A percentile compares a stretch with the other conserved stretches of the same genome.
phyloP scores from a whole-genome alignment of 148 eudicot genomes.

The Fallopia convolvulus region DNA sequence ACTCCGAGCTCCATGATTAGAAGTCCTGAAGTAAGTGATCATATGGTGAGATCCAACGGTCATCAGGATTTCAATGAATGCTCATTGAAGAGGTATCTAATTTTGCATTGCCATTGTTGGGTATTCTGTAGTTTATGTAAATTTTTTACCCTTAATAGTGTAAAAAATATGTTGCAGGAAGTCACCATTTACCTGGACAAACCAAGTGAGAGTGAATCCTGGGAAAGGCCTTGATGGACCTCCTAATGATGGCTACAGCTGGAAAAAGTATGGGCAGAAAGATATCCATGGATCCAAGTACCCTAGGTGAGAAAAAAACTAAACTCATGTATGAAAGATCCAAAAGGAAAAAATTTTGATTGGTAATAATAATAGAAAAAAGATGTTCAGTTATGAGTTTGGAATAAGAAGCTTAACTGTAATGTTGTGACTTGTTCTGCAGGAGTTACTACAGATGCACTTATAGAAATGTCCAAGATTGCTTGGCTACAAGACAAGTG shows the following conservation, averaged over 20 bases:
- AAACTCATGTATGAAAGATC: too few species aligned
- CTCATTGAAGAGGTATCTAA: slow-evolving; percentile 63
- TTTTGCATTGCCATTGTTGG: not conserved
- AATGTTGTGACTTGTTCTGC: slow-evolving; percentile 8
- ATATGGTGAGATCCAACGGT: slow-evolving; percentile 14
- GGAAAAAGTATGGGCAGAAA: slow-evolving; percentile 12
- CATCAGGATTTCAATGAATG: slow-evolving; percentile 25
- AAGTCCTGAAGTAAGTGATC: not conserved
- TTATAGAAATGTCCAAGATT: slow-evolving; percentile 29
- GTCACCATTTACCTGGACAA: slow-evolving; percentile 55
- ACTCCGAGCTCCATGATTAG: slow-evolving; percentile 51
- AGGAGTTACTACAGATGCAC: slow-evolving; percentile 52
- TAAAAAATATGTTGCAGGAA: slow-evolving; percentile 37
- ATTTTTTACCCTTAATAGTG: too few species aligned
- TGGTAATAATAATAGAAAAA: not conserved
- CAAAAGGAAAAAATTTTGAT: too few species aligned
- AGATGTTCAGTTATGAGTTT: not conserved
- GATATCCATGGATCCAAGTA: slow-evolving; percentile 9
- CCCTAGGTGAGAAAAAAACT: not conserved
- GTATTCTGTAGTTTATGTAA: too few species aligned
- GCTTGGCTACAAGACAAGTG: slow-evolving; percentile 50
- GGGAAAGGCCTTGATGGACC: slow-evolving; percentile 55
- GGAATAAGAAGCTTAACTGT: not conserved
- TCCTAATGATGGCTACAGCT: slow-evolving; percentile 8
- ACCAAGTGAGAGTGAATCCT: slow-evolving; percentile 39